These are phyloP conservation scores for Cordyceps militaris DNA, from an alignment of 2,329 filamentous ascomycete genomes.

Conservation along the genomic window DNA sequence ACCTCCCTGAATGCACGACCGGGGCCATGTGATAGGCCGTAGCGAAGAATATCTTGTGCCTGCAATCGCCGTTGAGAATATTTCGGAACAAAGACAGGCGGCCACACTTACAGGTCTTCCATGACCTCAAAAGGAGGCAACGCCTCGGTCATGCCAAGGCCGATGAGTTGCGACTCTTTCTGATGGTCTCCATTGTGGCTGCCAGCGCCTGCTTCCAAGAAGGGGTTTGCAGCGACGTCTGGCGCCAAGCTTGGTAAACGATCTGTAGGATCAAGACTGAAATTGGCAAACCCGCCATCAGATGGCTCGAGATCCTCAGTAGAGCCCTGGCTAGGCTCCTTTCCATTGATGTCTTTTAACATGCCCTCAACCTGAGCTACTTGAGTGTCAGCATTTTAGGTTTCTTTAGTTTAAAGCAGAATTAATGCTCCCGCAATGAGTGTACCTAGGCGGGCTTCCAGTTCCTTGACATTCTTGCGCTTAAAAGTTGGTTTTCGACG, in stretches of 20 bases:
- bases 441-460: slow-evolving; percentile 80
- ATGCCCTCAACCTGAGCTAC: slow-evolving; percentile 76
- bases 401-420: background rate
- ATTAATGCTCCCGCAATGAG: background rate
- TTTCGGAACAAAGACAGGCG: background rate
- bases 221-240: background rate
- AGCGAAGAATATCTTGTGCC: slow-evolving; percentile 68
- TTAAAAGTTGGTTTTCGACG: slow-evolving; percentile 83
- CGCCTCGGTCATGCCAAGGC: slow-evolving; percentile 73
- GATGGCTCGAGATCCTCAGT: slow-evolving; percentile 10
- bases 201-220: background rate
- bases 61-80: slow-evolving; percentile 27
- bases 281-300: background rate
- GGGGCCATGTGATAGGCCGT: slow-evolving; percentile 66
- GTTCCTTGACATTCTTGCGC: slow-evolving; percentile 80
- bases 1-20: slow-evolving; percentile 71
- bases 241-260: background rate
- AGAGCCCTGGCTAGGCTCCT: slow-evolving; percentile 21
- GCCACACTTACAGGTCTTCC: slow-evolving; percentile 63
- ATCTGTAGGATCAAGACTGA: background rate
- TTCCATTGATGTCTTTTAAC: slow-evolving; percentile 56
- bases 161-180: slow-evolving; percentile 49
- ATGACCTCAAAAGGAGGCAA: slow-evolving; percentile 72
- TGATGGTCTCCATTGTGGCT: slow-evolving; percentile 14
- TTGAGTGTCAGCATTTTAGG: slow-evolving; percentile 10